These are phyloP conservation scores for Populus trichocarpa DNA, from an alignment of 441 rosid genomes.

Conservation along the genomic window DNA sequence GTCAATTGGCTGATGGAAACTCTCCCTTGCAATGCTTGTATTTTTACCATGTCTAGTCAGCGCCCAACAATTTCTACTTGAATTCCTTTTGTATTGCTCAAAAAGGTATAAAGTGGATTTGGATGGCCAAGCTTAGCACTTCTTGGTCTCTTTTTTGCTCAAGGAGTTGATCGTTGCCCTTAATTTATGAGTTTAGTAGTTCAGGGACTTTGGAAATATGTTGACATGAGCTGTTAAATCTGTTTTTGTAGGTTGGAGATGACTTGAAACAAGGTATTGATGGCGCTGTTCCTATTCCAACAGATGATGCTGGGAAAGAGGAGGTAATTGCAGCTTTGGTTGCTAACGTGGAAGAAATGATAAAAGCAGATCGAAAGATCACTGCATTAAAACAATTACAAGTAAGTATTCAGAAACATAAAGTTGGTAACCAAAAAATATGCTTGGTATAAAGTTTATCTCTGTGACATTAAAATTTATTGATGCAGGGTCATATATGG, in stretches of 20 bases:
- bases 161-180: not conserved
- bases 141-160: not conserved
- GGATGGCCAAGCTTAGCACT: not conserved
- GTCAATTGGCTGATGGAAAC: not conserved
- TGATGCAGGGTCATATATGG: slow-evolving; percentile 90
- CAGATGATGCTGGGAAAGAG: slow-evolving; percentile 68
- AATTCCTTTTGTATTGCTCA: not conserved
- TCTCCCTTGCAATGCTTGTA: not conserved
- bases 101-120: not conserved
- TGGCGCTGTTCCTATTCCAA: slow-evolving; percentile 69
- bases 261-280: slow-evolving; percentile 64
- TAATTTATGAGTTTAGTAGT: not conserved
- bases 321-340: slow-evolving; percentile 78
- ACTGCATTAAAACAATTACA: slow-evolving; percentile 89
- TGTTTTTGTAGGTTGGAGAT: slow-evolving; percentile 56
- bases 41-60: not conserved
- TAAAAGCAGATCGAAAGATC: slow-evolving; percentile 88
- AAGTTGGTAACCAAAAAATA: not conserved
- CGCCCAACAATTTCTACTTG: not conserved
- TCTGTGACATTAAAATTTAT: slow-evolving; percentile 5
- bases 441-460: not conserved
- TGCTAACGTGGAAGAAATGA: slow-evolving; percentile 87
- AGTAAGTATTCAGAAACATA: slow-evolving; percentile 37
- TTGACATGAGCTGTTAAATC: not conserved
- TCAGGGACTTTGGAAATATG: not conserved